Conservation (phyloP, 192 early-diverging fungal genomes). For the Dissophora ornata region DNA sequence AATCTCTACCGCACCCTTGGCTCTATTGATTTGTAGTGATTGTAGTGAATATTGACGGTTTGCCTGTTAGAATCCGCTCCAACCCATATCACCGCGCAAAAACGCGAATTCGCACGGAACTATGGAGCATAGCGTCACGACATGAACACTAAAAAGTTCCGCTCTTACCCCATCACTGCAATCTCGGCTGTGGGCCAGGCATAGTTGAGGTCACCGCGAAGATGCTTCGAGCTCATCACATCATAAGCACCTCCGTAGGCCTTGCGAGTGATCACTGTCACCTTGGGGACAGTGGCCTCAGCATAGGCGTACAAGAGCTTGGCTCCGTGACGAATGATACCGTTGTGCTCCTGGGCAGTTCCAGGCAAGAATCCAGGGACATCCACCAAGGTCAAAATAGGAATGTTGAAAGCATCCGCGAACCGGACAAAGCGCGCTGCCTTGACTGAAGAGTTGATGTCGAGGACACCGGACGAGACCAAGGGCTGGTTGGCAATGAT, state of each 20-base stretch:
- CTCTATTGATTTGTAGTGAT: no score
- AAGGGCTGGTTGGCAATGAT: slow-evolving; percentile 96
- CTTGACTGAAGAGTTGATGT: slow-evolving; percentile 96
- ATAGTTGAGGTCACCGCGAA: slow-evolving; percentile 90
- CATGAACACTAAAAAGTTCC: no score
- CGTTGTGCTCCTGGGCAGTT: slow-evolving; percentile 92
- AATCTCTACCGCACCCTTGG: slow-evolving; percentile 97
- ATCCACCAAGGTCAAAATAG: slow-evolving; percentile 93
- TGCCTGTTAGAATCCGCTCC: background rate
- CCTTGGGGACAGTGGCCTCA: slow-evolving; percentile 95
- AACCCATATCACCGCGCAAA: no score
- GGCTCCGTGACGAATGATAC: slow-evolving; percentile 96
- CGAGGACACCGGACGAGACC: slow-evolving; percentile 94
- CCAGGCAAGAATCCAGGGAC: slow-evolving; percentile 98
- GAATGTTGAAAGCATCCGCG: slow-evolving; percentile 96
- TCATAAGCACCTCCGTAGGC: slow-evolving; percentile 98
- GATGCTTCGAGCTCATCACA: slow-evolving; percentile 97
- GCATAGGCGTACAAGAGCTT: slow-evolving; percentile 97
- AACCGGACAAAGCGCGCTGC: slow-evolving; percentile 96
- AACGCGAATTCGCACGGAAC: no score
- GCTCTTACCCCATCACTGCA: slow-evolving; percentile 90
- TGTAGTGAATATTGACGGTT: no score
- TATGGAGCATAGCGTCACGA: background rate
- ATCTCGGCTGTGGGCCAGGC: slow-evolving; percentile 98
- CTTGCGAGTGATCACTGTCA: slow-evolving; percentile 94